Conservation (phyloP, 1,139 yeast genomes). For the Kluyveromyces sp. region DNA sequence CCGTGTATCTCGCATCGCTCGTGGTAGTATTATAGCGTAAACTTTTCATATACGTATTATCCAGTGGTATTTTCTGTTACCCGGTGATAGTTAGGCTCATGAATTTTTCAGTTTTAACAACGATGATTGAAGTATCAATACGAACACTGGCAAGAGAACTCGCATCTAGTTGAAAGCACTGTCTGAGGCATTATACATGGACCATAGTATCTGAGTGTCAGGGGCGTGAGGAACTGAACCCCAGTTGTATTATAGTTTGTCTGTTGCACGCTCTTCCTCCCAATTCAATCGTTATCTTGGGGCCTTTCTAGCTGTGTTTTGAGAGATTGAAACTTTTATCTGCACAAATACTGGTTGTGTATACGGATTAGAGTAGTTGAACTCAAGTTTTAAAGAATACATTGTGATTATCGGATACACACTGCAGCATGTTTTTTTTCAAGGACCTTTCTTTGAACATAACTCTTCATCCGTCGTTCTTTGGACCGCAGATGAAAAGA, state of each 20-base stretch:
- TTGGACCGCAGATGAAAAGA: constrained; percentile 97
- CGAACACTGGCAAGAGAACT: not conserved
- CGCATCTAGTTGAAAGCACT: not conserved
- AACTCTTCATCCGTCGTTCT: constrained; percentile 93
- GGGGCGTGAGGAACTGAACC: not conserved
- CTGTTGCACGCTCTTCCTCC: not conserved
- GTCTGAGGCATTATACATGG: not conserved
- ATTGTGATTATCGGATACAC: too few species aligned
- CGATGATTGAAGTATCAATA: not conserved
- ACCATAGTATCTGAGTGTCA: not conserved
- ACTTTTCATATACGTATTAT: not conserved
- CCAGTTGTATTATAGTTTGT: not conserved
- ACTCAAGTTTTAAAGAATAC: too few species aligned
- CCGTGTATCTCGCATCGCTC: too few species aligned
- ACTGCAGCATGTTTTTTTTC: constrained; percentile 36
- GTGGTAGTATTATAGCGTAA: not conserved
- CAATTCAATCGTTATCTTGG: not conserved
- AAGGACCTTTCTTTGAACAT: constrained; percentile 88
- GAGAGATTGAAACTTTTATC: too few species aligned
- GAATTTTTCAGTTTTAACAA: not conserved
- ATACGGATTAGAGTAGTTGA: too few species aligned
- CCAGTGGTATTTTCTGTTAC: not conserved
- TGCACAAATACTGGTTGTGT: too few species aligned
- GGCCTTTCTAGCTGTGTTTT: too few species aligned
- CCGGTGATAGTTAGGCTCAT: not conserved